Conservation (phyloP, 2,329 filamentous ascomycete genomes). For the Pseudopithomyces maydicus region DNA sequence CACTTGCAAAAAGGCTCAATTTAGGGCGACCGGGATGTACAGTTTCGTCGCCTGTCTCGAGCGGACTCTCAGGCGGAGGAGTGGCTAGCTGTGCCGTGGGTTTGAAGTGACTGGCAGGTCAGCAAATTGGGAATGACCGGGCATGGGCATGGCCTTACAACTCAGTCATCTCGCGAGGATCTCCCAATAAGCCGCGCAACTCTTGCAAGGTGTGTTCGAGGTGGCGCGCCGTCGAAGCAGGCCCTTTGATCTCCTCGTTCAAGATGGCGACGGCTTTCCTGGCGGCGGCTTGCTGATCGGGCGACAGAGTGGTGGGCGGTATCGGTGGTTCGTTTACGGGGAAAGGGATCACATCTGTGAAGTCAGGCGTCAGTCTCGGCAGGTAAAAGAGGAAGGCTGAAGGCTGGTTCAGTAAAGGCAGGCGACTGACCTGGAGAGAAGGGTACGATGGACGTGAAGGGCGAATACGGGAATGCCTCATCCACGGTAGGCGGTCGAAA, state of each 20-base stretch:
- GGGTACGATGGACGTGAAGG: constrained; percentile 78
- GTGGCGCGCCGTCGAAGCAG: constrained; percentile 65
- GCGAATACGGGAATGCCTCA: constrained; percentile 81
- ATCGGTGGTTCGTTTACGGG: constrained; percentile 49
- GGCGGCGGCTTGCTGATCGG: constrained; percentile 55
- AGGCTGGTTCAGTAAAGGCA: constrained; percentile 20
- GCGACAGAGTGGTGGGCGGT: constrained; percentile 41
- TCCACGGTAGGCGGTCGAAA: constrained; percentile 60
- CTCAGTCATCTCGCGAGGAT: constrained; percentile 70
- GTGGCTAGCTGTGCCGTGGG: constrained; percentile 35
- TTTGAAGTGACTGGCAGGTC: constrained; percentile 36
- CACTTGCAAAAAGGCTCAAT: constrained; percentile 60
- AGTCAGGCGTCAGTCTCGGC: constrained; percentile 18
- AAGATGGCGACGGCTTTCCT: constrained; percentile 66
- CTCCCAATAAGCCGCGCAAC: constrained; percentile 71
- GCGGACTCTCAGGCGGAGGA: constrained; percentile 35
- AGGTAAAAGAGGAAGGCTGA: constrained; percentile 23
- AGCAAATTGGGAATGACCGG: constrained; percentile 14
- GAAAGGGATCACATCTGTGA: constrained; percentile 52
- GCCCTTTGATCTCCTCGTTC: constrained; percentile 69
- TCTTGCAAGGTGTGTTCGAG: constrained; percentile 75
- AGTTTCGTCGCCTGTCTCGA: constrained; percentile 24
- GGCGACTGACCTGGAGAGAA: constrained; percentile 70
- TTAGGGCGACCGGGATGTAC: constrained; percentile 20
- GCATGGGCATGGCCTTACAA: constrained; percentile 56